Conservation (phyloP, 495 filamentous ascomycete species). For the Penicillium goetzii region DNA sequence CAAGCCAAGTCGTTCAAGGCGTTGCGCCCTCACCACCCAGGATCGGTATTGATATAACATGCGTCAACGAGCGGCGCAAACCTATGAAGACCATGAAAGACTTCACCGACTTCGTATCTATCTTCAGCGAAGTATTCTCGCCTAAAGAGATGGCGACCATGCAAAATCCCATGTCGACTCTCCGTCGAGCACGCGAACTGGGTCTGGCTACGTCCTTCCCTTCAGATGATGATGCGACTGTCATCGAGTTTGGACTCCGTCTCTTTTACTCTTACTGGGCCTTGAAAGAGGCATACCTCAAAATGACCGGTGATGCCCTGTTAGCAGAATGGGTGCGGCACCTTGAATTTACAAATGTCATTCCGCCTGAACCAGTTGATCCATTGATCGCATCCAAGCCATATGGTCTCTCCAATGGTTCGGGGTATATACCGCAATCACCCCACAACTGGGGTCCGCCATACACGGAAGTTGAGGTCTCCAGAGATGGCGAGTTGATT, state of each 20-base stretch:
- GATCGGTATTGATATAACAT: constrained; percentile 74
- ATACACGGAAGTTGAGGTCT: constrained; percentile 56
- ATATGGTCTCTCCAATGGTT: not conserved
- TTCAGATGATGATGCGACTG: constrained; percentile 30
- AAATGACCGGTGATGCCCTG: constrained; percentile 88
- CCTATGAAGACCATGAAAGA: constrained; percentile 49
- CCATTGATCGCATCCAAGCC: constrained; percentile 17
- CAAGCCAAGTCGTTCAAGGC: constrained; percentile 8
- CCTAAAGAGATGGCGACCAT: constrained; percentile 59
- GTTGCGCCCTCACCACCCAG: constrained; percentile 25
- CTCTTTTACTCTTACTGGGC: constrained; percentile 90
- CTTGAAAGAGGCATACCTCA: constrained; percentile 89
- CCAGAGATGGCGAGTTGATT: constrained; percentile 51
- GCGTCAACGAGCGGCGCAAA: constrained; percentile 68
- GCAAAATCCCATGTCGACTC: constrained; percentile 45
- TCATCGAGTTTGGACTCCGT: constrained; percentile 59
- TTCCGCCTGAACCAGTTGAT: constrained; percentile 51
- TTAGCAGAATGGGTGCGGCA: constrained; percentile 76
- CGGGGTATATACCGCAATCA: constrained; percentile 25
- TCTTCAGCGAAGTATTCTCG: constrained; percentile 80
- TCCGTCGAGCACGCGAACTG: constrained; percentile 33
- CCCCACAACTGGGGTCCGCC: constrained; percentile 51
- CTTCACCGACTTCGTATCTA: constrained; percentile 71
- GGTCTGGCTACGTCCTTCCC: constrained; percentile 17
- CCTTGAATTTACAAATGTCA: constrained; percentile 68